Evolutionary conservation across 2,329 filamentous ascomycete species (phyloP).

Genomic region (Fusarium oligoseptatum): DNA sequence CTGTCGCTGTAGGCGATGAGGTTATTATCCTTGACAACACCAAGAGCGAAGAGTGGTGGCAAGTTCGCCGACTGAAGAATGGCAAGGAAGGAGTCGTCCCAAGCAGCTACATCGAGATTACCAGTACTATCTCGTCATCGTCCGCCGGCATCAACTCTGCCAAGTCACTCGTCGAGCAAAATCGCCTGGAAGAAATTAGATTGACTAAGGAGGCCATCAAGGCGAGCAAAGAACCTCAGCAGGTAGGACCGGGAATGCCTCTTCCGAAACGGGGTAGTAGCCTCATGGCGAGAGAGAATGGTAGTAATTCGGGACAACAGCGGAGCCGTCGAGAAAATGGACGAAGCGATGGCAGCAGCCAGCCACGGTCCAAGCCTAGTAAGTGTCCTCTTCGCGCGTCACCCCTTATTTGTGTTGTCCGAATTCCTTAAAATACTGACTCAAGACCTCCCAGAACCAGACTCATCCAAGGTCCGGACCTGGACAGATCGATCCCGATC

Average conservation of each 20-base stretch:
- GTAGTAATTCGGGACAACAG: constrained; percentile 78
- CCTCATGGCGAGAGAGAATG: constrained; percentile 74
- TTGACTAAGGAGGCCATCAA: constrained; percentile 84
- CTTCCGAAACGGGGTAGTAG: constrained; percentile 86
- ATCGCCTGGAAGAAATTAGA: constrained; percentile 83
- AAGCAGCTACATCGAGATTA: constrained; percentile 94
- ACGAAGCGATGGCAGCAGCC: constrained; percentile 65
- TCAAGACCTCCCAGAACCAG: constrained; percentile 73
- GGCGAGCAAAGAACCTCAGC: constrained; percentile 67
- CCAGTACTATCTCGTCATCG: constrained; percentile 71
- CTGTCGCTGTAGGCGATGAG: constrained; percentile 89
- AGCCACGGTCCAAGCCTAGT: constrained; percentile 78
- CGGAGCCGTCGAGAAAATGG: constrained; percentile 78
- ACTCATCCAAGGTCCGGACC: constrained; percentile 83
- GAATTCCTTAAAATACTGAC: constrained; percentile 21
- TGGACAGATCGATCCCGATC: constrained; percentile 97
- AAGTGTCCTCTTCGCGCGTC: constrained; percentile 53
- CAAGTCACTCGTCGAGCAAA: constrained; percentile 80
- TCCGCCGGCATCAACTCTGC: constrained; percentile 64
- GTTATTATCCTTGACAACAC: constrained; percentile 90
- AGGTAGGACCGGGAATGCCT: constrained; percentile 82
- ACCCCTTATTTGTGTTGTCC: not conserved
- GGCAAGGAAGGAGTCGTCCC: constrained; percentile 96
- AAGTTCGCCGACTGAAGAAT: constrained; percentile 89
- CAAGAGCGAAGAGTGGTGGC: constrained; percentile 99